Evolutionary conservation across 768 basidiomycete genomes (phyloP).

Genomic region (Rhodotorula toruloides): DNA sequence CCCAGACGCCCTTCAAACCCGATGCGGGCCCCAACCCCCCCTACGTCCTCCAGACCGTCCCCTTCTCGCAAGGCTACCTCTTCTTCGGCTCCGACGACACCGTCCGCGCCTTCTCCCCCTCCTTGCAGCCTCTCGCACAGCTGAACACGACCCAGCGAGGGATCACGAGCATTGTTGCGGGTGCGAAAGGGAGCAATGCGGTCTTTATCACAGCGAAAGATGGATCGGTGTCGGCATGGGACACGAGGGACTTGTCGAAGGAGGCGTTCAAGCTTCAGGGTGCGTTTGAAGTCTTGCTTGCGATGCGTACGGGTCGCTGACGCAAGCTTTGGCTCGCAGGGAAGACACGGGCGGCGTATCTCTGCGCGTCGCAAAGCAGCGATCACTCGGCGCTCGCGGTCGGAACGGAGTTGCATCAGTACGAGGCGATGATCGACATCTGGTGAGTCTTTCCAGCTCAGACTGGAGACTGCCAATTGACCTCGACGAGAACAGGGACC

Average conservation of each 20-base stretch:
- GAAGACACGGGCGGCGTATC: slow-evolving; percentile 35
- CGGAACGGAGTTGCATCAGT: slow-evolving; percentile 38
- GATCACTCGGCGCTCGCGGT: slow-evolving; percentile 36
- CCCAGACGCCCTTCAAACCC: slow-evolving; percentile 27
- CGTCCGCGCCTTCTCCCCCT: slow-evolving; percentile 27
- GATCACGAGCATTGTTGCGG: slow-evolving; percentile 28
- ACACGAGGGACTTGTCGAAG: slow-evolving; percentile 29
- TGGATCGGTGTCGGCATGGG: slow-evolving; percentile 35
- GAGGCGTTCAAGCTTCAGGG: slow-evolving; percentile 38
- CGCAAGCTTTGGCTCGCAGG: neutral
- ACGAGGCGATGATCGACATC: slow-evolving; percentile 41
- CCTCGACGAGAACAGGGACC: slow-evolving; percentile 23
- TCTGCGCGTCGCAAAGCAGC: slow-evolving; percentile 35
- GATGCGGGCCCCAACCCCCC: slow-evolving; percentile 23
- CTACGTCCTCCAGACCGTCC: slow-evolving; percentile 40
- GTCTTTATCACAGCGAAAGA: slow-evolving; percentile 36
- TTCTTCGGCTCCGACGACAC: slow-evolving; percentile 39
- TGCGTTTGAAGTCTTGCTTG: neutral
- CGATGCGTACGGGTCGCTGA: neutral
- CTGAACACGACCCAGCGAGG: slow-evolving; percentile 29
- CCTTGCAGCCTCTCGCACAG: slow-evolving; percentile 21
- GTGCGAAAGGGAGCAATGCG: slow-evolving; percentile 19
- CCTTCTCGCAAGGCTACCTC: slow-evolving; percentile 29
- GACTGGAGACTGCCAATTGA: neutral
- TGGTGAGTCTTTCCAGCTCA: slow-evolving; percentile 16